A percentile compares a stretch with the other conserved stretches of the same genome.
phyloP scores from a whole-genome alignment of 2,329 filamentous ascomycete species.

The Ramularia endophylla region DNA sequence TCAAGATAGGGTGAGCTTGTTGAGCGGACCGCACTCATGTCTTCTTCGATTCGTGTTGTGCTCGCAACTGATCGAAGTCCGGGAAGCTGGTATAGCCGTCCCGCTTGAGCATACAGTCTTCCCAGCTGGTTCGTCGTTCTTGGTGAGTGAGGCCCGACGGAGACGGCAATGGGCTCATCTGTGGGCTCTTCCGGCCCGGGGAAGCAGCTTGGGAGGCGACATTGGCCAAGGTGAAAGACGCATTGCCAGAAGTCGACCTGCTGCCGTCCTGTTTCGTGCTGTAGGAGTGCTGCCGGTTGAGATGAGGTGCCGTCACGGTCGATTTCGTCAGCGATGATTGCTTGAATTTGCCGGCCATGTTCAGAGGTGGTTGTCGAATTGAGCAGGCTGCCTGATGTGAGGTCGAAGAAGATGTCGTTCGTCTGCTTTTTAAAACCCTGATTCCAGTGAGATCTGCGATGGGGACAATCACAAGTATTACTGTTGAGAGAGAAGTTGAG shows the following conservation, averaged over 20 bases:
- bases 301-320: constrained; percentile 23
- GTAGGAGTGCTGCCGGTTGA: constrained; percentile 28
- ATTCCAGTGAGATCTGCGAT: too few species aligned
- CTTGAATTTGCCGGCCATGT: constrained; percentile 20
- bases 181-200: constrained; percentile 17
- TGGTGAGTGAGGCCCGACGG: constrained; percentile 13
- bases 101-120: constrained; percentile 26
- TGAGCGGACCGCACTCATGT: not conserved
- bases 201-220: constrained; percentile 21
- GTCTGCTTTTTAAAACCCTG: too few species aligned
- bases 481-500: too few species aligned
- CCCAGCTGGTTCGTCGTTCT: constrained; percentile 26
- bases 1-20: too few species aligned
- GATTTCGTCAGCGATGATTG: constrained; percentile 23
- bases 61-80: constrained; percentile 24
- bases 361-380: constrained; percentile 3
- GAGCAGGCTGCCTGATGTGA: too few species aligned
- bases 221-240: constrained; percentile 18
- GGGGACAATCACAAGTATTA: too few species aligned
- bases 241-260: constrained; percentile 13
- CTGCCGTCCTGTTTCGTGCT: constrained; percentile 16
- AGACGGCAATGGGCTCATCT: constrained; percentile 15
- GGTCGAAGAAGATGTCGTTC: too few species aligned
- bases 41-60: not conserved
- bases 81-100: constrained; percentile 31